Conservation (phyloP, 441 rosid species). For the Erysimum cheiri region DNA sequence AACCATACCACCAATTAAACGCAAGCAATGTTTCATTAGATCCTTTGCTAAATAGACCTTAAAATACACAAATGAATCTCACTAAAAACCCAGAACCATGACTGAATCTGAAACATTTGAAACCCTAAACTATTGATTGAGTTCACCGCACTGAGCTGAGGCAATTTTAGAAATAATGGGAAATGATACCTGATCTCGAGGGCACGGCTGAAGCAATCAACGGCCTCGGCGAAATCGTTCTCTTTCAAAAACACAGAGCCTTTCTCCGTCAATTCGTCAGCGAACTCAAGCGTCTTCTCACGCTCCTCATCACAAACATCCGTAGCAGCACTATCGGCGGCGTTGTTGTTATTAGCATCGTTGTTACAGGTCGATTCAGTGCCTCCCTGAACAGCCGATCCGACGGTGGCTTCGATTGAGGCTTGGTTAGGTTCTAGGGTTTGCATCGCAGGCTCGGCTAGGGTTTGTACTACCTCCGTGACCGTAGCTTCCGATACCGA, state of each 20-base stretch:
- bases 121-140: slow-evolving; percentile 20
- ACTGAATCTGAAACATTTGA: not conserved
- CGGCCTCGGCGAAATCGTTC: slow-evolving; percentile 70
- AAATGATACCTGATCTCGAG: slow-evolving; percentile 77
- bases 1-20: slow-evolving; percentile 1
- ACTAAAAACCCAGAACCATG: not conserved
- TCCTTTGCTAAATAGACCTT: not conserved
- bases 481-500: slow-evolving; percentile 54
- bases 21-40: not conserved
- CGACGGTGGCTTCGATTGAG: slow-evolving; percentile 64
- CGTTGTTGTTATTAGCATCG: slow-evolving; percentile 35
- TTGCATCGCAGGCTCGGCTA: slow-evolving; percentile 26
- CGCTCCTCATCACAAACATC: slow-evolving; percentile 47
- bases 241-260: slow-evolving; percentile 67
- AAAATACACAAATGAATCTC: not conserved
- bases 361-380: slow-evolving; percentile 69
- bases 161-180: no score
- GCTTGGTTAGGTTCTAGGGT: slow-evolving; percentile 46
- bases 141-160: no score
- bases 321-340: slow-evolving; percentile 53
- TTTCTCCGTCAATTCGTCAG: slow-evolving; percentile 64
- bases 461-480: slow-evolving; percentile 43
- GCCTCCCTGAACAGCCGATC: slow-evolving; percentile 54
- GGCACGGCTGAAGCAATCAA: slow-evolving; percentile 88
- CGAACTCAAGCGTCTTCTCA: slow-evolving; percentile 63